phyloP scores from a whole-genome alignment of 805 yeast species.

The Candida nanaspora region DNA sequence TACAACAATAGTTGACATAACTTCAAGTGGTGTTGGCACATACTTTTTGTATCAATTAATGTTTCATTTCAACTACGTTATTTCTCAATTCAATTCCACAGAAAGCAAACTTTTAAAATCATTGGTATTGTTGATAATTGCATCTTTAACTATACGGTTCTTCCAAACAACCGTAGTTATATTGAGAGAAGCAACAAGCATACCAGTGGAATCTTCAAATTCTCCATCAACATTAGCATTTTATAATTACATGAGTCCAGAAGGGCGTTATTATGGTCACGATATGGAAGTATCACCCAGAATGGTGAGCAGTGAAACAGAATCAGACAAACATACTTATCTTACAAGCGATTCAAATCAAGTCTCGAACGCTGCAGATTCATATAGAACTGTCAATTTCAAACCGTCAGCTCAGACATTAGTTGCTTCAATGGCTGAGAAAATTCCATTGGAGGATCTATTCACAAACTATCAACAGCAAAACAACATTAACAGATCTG shows the following conservation, averaged over 20 bases:
- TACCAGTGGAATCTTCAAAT: too few species aligned
- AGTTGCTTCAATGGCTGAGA: slow-evolving; percentile 1
- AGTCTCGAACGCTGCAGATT: neutral
- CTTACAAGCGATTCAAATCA: neutral
- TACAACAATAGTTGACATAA: neutral
- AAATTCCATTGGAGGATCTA: neutral
- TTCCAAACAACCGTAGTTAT: too few species aligned
- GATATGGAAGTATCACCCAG: neutral
- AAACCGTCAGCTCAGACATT: slow-evolving; percentile 1
- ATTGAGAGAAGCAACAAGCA: too few species aligned
- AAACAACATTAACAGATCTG: neutral
- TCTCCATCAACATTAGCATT: too few species aligned
- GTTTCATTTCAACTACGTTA: neutral
- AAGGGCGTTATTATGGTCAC: neutral
- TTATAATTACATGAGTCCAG: neutral
- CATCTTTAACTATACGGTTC: too few species aligned
- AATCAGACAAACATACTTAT: neutral
- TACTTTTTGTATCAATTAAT: neutral
- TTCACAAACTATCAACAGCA: neutral
- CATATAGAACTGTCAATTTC: neutral
- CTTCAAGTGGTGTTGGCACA: neutral
- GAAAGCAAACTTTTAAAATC: neutral
- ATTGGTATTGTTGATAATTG: too few species aligned
- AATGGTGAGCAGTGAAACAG: neutral
- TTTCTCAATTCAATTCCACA: neutral